Conservation (phyloP, 2,329 filamentous ascomycete genomes). For the Ophiostoma novo-ulmi region DNA sequence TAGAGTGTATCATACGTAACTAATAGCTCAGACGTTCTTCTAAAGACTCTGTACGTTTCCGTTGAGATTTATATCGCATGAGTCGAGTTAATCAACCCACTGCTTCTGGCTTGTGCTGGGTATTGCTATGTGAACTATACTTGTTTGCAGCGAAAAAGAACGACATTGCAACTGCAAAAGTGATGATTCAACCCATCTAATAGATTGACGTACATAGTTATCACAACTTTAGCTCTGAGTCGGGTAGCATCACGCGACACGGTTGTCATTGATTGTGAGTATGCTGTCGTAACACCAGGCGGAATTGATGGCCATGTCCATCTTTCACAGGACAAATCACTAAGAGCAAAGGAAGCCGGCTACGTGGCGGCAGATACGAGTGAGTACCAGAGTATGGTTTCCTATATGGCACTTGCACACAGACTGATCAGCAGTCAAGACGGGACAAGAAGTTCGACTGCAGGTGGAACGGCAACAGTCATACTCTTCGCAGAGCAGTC, state of each 20-base stretch:
- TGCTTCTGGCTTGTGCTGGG: too few species aligned
- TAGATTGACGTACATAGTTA: background rate
- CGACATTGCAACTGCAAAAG: conserved; percentile 29
- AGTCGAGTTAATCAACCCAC: too few species aligned
- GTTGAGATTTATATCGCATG: too few species aligned
- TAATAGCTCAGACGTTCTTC: background rate
- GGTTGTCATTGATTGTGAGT: conserved; percentile 20
- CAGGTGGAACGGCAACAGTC: conserved; percentile 54
- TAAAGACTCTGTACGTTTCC: too few species aligned
- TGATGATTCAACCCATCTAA: too few species aligned
- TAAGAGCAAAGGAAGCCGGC: conserved; percentile 29
- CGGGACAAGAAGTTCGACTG: conserved; percentile 50
- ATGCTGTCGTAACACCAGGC: conserved; percentile 21
- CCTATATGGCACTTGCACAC: background rate
- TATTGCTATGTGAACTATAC: too few species aligned
- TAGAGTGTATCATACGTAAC: background rate
- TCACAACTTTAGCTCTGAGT: conserved; percentile 15
- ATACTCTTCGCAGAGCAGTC: conserved; percentile 52
- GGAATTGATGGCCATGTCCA: conserved; percentile 39
- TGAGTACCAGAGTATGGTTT: background rate
- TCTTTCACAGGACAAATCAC: conserved; percentile 34
- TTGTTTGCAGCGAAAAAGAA: conserved; percentile 35
- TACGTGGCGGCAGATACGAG: conserved; percentile 29
- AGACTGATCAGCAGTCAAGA: conserved; percentile 28
- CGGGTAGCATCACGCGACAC: conserved; percentile 5